Percentiles rank a stretch among this genome's conserved stretches.
phyloP scores from a whole-genome alignment of 2,329 filamentous ascomycete species.

The Tolypocladium cylindrosporum region DNA sequence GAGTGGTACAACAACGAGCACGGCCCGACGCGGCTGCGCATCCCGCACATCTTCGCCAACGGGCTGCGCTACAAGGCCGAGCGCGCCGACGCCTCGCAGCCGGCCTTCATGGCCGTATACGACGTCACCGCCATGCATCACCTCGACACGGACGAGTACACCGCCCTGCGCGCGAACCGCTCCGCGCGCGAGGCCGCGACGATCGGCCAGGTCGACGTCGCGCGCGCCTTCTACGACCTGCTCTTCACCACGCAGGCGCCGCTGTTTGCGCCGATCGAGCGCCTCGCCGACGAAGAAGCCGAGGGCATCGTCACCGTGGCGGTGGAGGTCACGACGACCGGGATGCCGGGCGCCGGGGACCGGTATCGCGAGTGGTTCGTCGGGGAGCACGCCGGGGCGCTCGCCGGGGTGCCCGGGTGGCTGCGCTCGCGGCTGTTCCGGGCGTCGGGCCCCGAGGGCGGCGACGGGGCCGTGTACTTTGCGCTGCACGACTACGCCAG shows the following conservation, averaged over 20 bases:
- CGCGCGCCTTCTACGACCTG: conserved; percentile 61
- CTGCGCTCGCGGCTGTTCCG: conserved; percentile 61
- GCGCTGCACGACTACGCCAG: conserved; percentile 64
- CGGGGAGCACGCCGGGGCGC: conserved; percentile 63
- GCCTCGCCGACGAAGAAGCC: conserved; percentile 46
- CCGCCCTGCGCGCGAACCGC: conserved; percentile 47
- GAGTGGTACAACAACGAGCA: conserved; percentile 96
- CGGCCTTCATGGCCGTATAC: conserved; percentile 71
- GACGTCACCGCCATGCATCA: conserved; percentile 67
- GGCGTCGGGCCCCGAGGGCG: conserved; percentile 52
- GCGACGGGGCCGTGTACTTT: conserved; percentile 43
- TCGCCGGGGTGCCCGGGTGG: conserved; percentile 72
- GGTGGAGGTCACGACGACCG: conserved; percentile 46
- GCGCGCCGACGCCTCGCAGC: conserved; percentile 49
- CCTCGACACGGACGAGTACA: conserved; percentile 59
- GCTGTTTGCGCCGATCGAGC: conserved; percentile 50
- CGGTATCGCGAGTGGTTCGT: conserved; percentile 59
- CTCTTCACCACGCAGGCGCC: conserved; percentile 44
- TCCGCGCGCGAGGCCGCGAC: conserved; percentile 42
- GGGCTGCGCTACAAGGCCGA: conserved; percentile 69
- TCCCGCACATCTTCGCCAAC: conserved; percentile 63
- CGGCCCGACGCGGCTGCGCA: conserved; percentile 67
- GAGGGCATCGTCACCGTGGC: conserved; percentile 52
- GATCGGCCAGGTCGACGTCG: conserved; percentile 51
- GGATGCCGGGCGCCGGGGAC: conserved; percentile 36